These are phyloP conservation scores for Colletotrichum acutatum DNA, from an alignment of 2,329 filamentous ascomycete genomes.

Conservation along the genomic window DNA sequence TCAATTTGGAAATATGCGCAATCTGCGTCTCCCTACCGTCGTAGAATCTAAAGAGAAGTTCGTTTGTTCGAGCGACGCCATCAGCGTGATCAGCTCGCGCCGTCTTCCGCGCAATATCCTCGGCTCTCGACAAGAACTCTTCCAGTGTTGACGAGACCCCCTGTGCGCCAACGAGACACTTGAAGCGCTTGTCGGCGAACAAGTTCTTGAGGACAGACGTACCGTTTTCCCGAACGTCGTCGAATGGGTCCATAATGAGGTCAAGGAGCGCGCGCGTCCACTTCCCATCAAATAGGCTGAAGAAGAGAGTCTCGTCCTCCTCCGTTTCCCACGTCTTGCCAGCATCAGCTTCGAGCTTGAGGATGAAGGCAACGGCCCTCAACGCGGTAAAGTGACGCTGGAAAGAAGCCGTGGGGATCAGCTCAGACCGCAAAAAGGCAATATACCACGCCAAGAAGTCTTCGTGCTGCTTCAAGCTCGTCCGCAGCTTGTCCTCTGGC, in stretches of 20 bases:
- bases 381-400: slow-evolving; percentile 87
- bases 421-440: slow-evolving; percentile 76
- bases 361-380: slow-evolving; percentile 74
- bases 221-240: slow-evolving; percentile 80
- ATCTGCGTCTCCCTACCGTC: slow-evolving; percentile 53
- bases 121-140: slow-evolving; percentile 63
- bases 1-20: slow-evolving; percentile 65
- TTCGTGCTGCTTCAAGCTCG: slow-evolving; percentile 62
- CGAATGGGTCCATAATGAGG: slow-evolving; percentile 88
- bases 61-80: slow-evolving; percentile 82
- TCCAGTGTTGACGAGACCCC: slow-evolving; percentile 46
- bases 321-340: slow-evolving; percentile 50
- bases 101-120: slow-evolving; percentile 72
- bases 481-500: slow-evolving; percentile 48
- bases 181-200: slow-evolving; percentile 53
- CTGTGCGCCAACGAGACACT: slow-evolving; percentile 35
- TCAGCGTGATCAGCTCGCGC: slow-evolving; percentile 93
- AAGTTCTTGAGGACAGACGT: slow-evolving; percentile 60
- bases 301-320: slow-evolving; percentile 53
- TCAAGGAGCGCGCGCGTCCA: slow-evolving; percentile 78
- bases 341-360: slow-evolving; percentile 75
- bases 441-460: slow-evolving; percentile 81
- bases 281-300: slow-evolving; percentile 55
- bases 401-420: slow-evolving; percentile 86
- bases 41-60: slow-evolving; percentile 73